A percentile compares a stretch with the other conserved stretches of the same genome.
phyloP scores from a whole-genome alignment of 306 rosid genomes.

The Nissolia schottii region DNA sequence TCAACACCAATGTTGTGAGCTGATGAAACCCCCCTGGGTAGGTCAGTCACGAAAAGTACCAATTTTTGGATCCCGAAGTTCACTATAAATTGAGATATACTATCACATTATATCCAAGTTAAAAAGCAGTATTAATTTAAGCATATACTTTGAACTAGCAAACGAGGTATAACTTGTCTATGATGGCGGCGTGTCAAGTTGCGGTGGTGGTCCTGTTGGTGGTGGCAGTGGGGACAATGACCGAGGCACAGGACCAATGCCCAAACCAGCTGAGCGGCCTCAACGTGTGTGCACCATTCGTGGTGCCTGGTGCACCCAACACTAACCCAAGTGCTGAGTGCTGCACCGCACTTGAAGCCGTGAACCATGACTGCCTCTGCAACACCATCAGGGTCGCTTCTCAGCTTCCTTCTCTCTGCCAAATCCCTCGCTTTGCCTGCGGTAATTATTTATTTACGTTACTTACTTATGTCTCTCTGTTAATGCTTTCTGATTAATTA shows the following conservation, averaged over 20 bases:
- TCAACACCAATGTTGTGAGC: neutral
- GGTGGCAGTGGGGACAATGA: conserved; percentile 19
- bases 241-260: conserved; percentile 43
- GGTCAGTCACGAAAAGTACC: neutral
- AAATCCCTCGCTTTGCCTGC: conserved; percentile 50
- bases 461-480: neutral
- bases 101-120: neutral
- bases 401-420: conserved; percentile 54
- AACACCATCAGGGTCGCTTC: conserved; percentile 56
- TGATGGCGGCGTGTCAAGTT: conserved; percentile 6
- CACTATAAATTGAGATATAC: neutral
- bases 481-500: neutral
- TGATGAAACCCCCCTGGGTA: neutral
- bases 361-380: conserved; percentile 57
- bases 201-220: conserved; percentile 31
- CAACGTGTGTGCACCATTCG: conserved; percentile 51
- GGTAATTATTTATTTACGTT: conserved; percentile 20
- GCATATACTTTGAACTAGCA: neutral
- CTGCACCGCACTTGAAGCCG: conserved; percentile 45
- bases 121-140: neutral
- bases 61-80: neutral
- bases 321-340: conserved; percentile 44
- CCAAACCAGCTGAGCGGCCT: conserved; percentile 38
- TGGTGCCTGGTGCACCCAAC: conserved; percentile 51
- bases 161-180: neutral